Conservation (phyloP, 352 stramenopile genomes). For the Phytophthora pseudosyringae region DNA sequence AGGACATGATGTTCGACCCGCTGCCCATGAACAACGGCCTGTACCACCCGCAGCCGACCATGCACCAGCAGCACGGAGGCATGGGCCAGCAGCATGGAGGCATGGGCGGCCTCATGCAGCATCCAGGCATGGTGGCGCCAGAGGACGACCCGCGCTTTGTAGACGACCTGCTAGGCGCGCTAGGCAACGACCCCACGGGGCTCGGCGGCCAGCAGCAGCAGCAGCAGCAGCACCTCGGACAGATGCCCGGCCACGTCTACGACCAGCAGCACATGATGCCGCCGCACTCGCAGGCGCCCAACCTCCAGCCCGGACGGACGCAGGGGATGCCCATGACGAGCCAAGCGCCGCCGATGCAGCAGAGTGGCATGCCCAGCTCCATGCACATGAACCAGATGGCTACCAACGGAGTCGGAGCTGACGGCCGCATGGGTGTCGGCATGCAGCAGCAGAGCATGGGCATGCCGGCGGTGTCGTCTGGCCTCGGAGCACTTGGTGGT, state of each 20-base stretch:
- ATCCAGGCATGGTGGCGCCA: slow-evolving; percentile 56
- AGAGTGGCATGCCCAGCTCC: slow-evolving; percentile 24
- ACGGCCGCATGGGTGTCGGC: slow-evolving; percentile 21
- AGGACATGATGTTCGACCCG: slow-evolving; percentile 82
- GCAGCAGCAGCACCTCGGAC: slow-evolving; percentile 57
- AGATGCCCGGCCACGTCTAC: slow-evolving; percentile 65
- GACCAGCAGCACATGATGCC: slow-evolving; percentile 67
- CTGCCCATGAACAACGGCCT: slow-evolving; percentile 69
- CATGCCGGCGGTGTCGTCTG: neutral
- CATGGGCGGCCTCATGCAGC: slow-evolving; percentile 52
- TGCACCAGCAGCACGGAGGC: slow-evolving; percentile 48
- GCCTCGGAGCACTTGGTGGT: slow-evolving; percentile 14
- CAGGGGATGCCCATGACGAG: slow-evolving; percentile 38
- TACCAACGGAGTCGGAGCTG: slow-evolving; percentile 13
- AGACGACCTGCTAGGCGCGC: slow-evolving; percentile 69
- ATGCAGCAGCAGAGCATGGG: slow-evolving; percentile 36
- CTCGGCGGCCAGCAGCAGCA: slow-evolving; percentile 63
- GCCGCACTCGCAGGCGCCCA: slow-evolving; percentile 42
- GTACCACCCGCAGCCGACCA: slow-evolving; percentile 48
- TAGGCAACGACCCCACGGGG: slow-evolving; percentile 57
- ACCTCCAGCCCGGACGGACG: slow-evolving; percentile 26
- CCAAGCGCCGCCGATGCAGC: slow-evolving; percentile 47
- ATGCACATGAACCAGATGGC: slow-evolving; percentile 49
- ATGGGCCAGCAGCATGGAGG: slow-evolving; percentile 51
- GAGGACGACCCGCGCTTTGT: slow-evolving; percentile 76